Evolutionary conservation across 2,329 filamentous ascomycete species (phyloP), one percentile per base, ranked within the genome.

Genomic region (Phialemoniopsis sp.): DNA sequence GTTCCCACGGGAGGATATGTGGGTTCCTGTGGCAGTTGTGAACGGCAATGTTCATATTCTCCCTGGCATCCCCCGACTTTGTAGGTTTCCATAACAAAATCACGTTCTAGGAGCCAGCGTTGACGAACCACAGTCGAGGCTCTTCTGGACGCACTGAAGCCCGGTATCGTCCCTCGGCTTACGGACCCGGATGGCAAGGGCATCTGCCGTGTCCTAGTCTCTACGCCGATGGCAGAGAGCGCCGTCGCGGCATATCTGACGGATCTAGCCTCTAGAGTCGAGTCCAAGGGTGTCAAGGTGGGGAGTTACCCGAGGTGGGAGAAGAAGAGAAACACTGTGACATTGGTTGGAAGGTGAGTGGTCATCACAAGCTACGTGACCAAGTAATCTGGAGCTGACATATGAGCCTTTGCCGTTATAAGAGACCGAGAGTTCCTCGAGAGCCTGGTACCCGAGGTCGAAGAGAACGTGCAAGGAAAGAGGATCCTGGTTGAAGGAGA

Each of bases 231-330:
- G 63, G 72, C 86, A 1, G 93, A 98, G 71, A 96, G 89, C 61
- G 77, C 76, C 14, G 81, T 96, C 26, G 91, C 93, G 12, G 78
- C 73, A 14, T 96, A 87, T 58, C 69, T 98, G 54, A 91, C 89
- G 1, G 76, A 87, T 48, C 67, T 97, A 46, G 87, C 90, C 5
- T 75, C 69, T 19, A 79, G 79, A 59, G 85, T 90, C 16, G 84
- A 81, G 58, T 68, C 80, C 1, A 80, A 77, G 54, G 89, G 89
- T 4, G 76, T 97, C 54, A 97, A 97, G 67, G 89, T 97, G 13
- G 93, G 93, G 34, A 95, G 88, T 62, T 97, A 98, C 63, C 93
- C 93, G 29, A 73, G 89, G 40, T 96, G 90, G 89, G 88, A 86
- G 5, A 91, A 88, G 72, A 80, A 80, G 54, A 74, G 74, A 46